Evolutionary conservation across 768 basidiomycete species (phyloP).

Genomic region (Polyporus arcularius): DNA sequence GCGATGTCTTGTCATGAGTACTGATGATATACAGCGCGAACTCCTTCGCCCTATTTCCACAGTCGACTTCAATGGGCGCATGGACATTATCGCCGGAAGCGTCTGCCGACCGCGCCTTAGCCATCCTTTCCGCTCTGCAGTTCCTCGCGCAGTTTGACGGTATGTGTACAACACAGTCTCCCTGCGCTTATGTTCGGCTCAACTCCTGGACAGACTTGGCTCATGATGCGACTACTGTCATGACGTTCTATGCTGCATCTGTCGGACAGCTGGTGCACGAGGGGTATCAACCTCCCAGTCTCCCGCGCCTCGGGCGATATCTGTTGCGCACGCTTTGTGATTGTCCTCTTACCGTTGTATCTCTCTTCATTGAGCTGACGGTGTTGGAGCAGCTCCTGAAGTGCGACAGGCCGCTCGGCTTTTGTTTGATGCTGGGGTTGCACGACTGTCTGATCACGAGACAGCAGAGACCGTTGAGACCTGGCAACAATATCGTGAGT

Average conservation of each 20-base stretch:
- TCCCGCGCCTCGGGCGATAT: conserved; percentile 68
- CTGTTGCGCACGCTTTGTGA: conserved; percentile 80
- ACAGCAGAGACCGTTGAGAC: conserved; percentile 57
- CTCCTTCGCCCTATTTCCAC: conserved; percentile 44
- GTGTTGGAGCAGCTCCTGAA: conserved; percentile 49
- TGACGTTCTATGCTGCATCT: conserved; percentile 79
- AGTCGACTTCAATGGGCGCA: conserved; percentile 37
- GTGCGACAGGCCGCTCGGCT: conserved; percentile 74
- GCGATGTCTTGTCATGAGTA: not conserved
- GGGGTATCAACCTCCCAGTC: conserved; percentile 64
- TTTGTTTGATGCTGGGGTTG: conserved; percentile 77
- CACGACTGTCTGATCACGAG: conserved; percentile 67
- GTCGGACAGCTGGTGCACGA: conserved; percentile 62
- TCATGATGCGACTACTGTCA: conserved; percentile 69
- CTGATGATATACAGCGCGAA: conserved; percentile 33
- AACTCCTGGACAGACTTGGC: conserved; percentile 53
- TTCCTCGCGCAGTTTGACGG: conserved; percentile 77
- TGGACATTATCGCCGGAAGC: conserved; percentile 78
- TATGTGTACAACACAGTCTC: conserved; percentile 24
- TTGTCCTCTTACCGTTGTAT: conserved; percentile 20
- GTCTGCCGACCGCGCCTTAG: conserved; percentile 70
- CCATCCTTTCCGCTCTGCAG: conserved; percentile 66
- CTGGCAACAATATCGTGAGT: conserved; percentile 66
- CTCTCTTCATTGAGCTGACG: not conserved
- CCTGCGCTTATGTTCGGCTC: not conserved